Conservation (phyloP, 1,284 basidiomycete species). For the Trichosporon inkin region DNA sequence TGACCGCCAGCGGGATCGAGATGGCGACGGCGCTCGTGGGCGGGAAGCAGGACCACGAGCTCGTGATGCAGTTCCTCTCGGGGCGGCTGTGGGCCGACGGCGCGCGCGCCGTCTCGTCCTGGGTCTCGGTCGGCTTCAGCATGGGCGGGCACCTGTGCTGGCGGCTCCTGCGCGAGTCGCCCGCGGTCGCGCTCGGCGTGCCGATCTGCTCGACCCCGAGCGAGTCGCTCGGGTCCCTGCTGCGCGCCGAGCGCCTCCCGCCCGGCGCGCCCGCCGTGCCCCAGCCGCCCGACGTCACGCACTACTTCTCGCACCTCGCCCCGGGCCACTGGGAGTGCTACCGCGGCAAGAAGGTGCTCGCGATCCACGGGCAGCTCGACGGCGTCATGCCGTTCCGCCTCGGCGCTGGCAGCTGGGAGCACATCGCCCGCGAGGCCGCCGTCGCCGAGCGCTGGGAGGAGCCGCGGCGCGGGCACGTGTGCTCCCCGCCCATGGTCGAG, state of each 20-base stretch:
- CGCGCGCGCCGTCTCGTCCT: slow-evolving; percentile 63
- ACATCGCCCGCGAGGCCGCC: neutral
- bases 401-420: slow-evolving; percentile 18
- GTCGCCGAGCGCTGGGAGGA: neutral
- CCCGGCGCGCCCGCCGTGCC: neutral
- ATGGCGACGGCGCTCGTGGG: slow-evolving; percentile 12
- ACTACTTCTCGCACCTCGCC: neutral
- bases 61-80: slow-evolving; percentile 75
- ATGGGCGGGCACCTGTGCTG: slow-evolving; percentile 48
- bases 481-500: slow-evolving; percentile 45
- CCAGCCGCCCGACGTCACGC: neutral
- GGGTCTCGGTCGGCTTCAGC: slow-evolving; percentile 57
- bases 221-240: slow-evolving; percentile 7
- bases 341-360: slow-evolving; percentile 63
- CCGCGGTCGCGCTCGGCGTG: slow-evolving; percentile 13
- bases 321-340: slow-evolving; percentile 46
- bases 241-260: neutral
- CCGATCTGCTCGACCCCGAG: slow-evolving; percentile 18
- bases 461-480: slow-evolving; percentile 13
- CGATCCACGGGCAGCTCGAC: slow-evolving; percentile 57
- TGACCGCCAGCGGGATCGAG: slow-evolving; percentile 2
- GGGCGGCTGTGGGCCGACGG: slow-evolving; percentile 69
- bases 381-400: slow-evolving; percentile 36
- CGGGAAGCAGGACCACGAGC: slow-evolving; percentile 60
- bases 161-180: slow-evolving; percentile 52